Conservation (phyloP, 1,139 yeast genomes). For the Pichia sp. region DNA sequence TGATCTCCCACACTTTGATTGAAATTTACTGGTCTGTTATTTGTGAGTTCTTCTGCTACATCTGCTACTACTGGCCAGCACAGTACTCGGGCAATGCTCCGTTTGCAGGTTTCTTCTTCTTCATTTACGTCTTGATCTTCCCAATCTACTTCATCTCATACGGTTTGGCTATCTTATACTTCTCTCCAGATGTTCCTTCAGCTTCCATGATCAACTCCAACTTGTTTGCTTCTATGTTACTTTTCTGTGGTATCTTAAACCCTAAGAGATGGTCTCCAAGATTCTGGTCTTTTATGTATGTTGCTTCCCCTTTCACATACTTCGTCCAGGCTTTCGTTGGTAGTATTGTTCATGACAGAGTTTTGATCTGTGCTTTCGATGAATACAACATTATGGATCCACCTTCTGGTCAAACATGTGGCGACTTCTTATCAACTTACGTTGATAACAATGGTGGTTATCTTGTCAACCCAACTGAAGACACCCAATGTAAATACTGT, state of each 20-base stretch:
- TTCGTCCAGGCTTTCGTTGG: slow-evolving; percentile 56
- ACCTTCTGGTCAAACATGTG: slow-evolving; percentile 58
- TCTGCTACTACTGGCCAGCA: slow-evolving; percentile 56
- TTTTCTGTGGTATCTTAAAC: slow-evolving; percentile 63
- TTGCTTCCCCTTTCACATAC: slow-evolving; percentile 67
- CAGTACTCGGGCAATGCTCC: slow-evolving; percentile 43
- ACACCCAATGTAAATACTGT: slow-evolving; percentile 45
- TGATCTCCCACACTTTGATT: slow-evolving; percentile 46
- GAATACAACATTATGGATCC: slow-evolving; percentile 56
- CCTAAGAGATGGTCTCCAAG: slow-evolving; percentile 57
- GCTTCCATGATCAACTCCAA: slow-evolving; percentile 47
- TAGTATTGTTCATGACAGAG: slow-evolving; percentile 49
- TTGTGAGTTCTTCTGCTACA: slow-evolving; percentile 49
- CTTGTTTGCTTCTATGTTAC: slow-evolving; percentile 51
- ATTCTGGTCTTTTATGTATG: slow-evolving; percentile 70
- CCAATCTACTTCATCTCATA: slow-evolving; percentile 54
- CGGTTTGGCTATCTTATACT: slow-evolving; percentile 50
- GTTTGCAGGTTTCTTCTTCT: slow-evolving; percentile 50
- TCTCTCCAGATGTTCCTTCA: slow-evolving; percentile 60
- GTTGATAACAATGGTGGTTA: slow-evolving; percentile 47
- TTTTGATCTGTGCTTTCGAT: slow-evolving; percentile 46
- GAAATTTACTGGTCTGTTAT: slow-evolving; percentile 56
- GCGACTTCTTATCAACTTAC: slow-evolving; percentile 41
- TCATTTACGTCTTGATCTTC: slow-evolving; percentile 51
- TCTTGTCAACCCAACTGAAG: slow-evolving; percentile 48